These are phyloP conservation scores for Phlebiopsis flavidoalba DNA, from an alignment of 768 basidiomycete species.

Conservation along the genomic window DNA sequence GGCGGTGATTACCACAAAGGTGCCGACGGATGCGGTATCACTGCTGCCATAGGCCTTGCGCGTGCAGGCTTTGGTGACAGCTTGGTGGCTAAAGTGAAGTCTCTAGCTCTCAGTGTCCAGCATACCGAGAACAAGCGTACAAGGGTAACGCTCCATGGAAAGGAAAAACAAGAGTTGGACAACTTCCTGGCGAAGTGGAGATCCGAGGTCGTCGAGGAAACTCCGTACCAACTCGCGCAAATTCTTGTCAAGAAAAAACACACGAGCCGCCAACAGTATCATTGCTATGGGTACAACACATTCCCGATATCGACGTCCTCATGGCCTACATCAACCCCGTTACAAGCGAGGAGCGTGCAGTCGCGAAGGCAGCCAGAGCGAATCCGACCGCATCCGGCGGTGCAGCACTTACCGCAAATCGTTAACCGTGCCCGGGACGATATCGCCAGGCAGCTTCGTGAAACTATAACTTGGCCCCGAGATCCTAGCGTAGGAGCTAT, in stretches of 20 bases:
- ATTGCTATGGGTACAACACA: constrained; percentile 48
- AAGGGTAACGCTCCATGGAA: background rate
- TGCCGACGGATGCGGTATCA: constrained; percentile 59
- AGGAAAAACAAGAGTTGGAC: constrained; percentile 31
- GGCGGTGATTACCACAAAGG: constrained; percentile 89
- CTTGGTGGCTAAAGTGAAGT: constrained; percentile 35
- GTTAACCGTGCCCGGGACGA: constrained; percentile 8
- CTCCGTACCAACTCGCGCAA: constrained; percentile 65
- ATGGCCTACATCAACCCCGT: constrained; percentile 75
- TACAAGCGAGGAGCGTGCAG: constrained; percentile 55
- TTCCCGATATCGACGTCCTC: constrained; percentile 72
- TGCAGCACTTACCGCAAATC: background rate
- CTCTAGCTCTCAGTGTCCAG: constrained; percentile 21
- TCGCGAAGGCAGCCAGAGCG: constrained; percentile 21
- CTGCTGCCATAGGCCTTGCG: constrained; percentile 73
- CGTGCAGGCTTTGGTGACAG: constrained; percentile 76
- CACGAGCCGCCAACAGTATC: constrained; percentile 50
- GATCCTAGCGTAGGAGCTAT: constrained; percentile 70
- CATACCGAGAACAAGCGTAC: background rate
- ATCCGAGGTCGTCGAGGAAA: constrained; percentile 52
- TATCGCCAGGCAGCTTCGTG: constrained; percentile 12
- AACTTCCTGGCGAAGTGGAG: constrained; percentile 63
- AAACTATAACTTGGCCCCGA: constrained; percentile 39
- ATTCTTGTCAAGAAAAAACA: constrained; percentile 57
- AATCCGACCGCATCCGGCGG: background rate